These are phyloP conservation scores for Didymella keratinophila DNA, from an alignment of 2,329 filamentous ascomycete genomes.

Conservation along the genomic window DNA sequence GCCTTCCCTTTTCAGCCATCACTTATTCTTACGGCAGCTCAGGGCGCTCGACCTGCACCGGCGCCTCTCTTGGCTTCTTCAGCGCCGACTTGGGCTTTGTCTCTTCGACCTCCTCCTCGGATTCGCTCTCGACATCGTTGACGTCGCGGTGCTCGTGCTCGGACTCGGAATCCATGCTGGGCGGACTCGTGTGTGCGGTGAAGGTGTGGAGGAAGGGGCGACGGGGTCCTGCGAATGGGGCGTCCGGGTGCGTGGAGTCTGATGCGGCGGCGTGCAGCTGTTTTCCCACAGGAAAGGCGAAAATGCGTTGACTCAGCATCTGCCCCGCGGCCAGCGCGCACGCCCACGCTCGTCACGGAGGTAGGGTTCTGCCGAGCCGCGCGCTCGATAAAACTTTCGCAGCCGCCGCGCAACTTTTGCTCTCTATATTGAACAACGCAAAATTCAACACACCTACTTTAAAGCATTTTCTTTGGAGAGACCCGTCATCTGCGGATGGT, in stretches of 20 bases:
- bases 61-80: conserved; percentile 74
- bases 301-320: conserved; percentile 45
- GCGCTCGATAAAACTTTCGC: conserved; percentile 38
- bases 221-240: conserved; percentile 13
- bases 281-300: conserved; percentile 45
- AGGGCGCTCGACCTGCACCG: conserved; percentile 67
- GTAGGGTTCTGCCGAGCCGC: background rate
- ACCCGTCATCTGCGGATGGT: conserved; percentile 48
- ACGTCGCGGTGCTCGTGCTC: conserved; percentile 49
- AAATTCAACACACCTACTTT: conserved; percentile 48
- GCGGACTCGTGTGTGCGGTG: conserved; percentile 11
- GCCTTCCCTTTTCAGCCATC: background rate
- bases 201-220: conserved; percentile 1
- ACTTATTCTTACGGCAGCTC: conserved; percentile 64
- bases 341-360: conserved; percentile 17
- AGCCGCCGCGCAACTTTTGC: conserved; percentile 42
- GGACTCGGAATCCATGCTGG: conserved; percentile 54
- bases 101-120: conserved; percentile 75
- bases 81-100: conserved; percentile 76
- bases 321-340: conserved; percentile 38
- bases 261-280: conserved; percentile 6
- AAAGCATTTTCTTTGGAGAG: conserved; percentile 66
- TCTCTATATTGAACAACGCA: conserved; percentile 64
- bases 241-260: conserved; percentile 5
- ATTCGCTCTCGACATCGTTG: conserved; percentile 58